phyloP scores from a whole-genome alignment of 192 early-diverging fungal species.

The Coemansia sp. region DNA sequence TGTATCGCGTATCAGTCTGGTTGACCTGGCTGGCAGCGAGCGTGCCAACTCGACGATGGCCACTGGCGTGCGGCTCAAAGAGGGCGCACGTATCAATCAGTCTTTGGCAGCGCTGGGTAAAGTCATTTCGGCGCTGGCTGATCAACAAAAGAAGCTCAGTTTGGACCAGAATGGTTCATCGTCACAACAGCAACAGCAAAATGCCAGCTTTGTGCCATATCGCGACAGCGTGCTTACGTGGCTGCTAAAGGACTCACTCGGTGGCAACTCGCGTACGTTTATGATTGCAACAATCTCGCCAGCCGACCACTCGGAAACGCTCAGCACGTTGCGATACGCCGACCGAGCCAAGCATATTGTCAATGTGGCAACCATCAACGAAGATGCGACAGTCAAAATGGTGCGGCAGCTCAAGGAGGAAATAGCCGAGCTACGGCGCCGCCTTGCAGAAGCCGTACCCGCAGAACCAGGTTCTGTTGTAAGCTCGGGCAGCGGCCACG shows the following conservation, averaged over 20 bases:
- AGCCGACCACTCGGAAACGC: constrained; percentile 71
- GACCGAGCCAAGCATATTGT: constrained; percentile 89
- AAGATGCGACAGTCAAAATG: constrained; percentile 75
- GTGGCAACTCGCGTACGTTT: constrained; percentile 80
- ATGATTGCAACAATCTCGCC: constrained; percentile 83
- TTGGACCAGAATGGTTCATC: constrained; percentile 23
- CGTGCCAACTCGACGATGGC: constrained; percentile 83
- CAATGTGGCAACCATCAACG: constrained; percentile 89
- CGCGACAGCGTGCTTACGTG: constrained; percentile 88
- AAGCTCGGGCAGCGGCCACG: constrained; percentile 15
- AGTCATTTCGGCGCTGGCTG: constrained; percentile 87
- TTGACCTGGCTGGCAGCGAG: constrained; percentile 94
- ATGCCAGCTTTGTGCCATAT: constrained; percentile 75
- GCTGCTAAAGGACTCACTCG: constrained; percentile 80
- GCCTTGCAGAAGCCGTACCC: constrained; percentile 38
- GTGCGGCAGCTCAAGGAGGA: constrained; percentile 85
- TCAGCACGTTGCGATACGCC: constrained; percentile 86
- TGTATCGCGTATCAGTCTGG: constrained; percentile 77
- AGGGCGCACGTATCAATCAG: constrained; percentile 95
- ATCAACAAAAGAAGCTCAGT: constrained; percentile 53
- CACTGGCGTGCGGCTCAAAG: constrained; percentile 79
- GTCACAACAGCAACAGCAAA: neutral
- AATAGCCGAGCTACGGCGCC: constrained; percentile 61
- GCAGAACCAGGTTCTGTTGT: constrained; percentile 3
- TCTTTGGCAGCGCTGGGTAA: constrained; percentile 89